Base-by-base conservation (phyloP, 225 moss, liverwort and hornwort species). In the Sphagnum contortum region DNA sequence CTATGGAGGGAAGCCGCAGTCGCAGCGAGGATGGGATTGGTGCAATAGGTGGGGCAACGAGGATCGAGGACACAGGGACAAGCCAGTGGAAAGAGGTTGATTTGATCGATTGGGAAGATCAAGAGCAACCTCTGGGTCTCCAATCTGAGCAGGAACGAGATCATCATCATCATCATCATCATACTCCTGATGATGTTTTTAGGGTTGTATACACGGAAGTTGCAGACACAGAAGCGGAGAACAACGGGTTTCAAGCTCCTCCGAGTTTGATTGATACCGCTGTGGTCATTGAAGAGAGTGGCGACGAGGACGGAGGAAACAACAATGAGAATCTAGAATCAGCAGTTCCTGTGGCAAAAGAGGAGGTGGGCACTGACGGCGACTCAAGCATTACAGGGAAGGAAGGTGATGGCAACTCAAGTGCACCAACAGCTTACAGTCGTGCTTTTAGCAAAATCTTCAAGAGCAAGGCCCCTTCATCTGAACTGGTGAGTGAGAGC, bases 401-500 rank as follows among this genome's bases (percentile, higher is more conserved):
- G 57, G 72, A 56, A 47, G 73, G 8, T 2, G 44, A 59, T 57
- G 67, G 14, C 50, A 55, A 47, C 49, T 2, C 62, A 50, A 65
- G 73, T 64, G 62, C 75, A 55, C 71, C 85, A 29, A 29, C 29
- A 49, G 78, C 85, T 6, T 81, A 85, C 57, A 79, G 85, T 69
- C 85, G 85, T 49, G 85, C 85, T 46, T 85, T 81, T 64, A 81
- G 81, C 72, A 85, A 85, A 64, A 85, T 85, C 64, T 62, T 85
- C 12, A 67, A 81, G 72, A 79, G 76, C 71, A 85, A 85, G 64
- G 75, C 78, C 45, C 76, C 69, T 45, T 66, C 71, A 55, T 81
- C 81, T 8, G 81, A 85, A 0, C 74, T 78, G 64, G 85, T 85
- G 63, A 69, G 85, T 80, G 6, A 63, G 47, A 49, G 5, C 44